Evolutionary conservation across 192 early-diverging fungal genomes (phyloP).

Genomic region (Linnemannia exigua): DNA sequence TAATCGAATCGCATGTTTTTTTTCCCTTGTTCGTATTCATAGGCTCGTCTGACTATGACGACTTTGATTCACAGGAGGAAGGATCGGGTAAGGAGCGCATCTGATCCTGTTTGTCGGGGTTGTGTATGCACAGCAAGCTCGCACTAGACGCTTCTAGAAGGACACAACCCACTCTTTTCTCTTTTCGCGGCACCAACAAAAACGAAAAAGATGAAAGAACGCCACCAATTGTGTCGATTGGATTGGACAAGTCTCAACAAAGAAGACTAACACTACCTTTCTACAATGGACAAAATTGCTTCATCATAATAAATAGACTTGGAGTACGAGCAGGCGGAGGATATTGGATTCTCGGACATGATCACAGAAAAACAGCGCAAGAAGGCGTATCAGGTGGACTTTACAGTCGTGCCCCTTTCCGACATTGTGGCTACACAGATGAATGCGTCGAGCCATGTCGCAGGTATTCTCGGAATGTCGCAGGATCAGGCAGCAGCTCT

Average conservation of each 20-base stretch:
- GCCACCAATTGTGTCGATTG: neutral
- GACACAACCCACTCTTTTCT: neutral
- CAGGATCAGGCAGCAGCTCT: conserved; percentile 80
- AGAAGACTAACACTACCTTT: neutral
- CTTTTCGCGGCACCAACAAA: neutral
- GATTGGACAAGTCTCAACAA: neutral
- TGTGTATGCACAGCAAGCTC: neutral
- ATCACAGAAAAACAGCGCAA: conserved; percentile 70
- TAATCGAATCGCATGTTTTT: neutral
- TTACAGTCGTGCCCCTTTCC: conserved; percentile 68
- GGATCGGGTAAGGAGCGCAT: conserved; percentile 34
- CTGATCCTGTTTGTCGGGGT: neutral
- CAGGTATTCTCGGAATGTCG: conserved; percentile 76
- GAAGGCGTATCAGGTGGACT: conserved; percentile 85
- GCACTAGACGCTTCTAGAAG: conserved; percentile 1
- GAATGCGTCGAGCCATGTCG: conserved; percentile 78
- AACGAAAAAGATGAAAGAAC: neutral
- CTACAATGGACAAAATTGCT: neutral
- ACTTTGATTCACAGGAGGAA: conserved; percentile 41
- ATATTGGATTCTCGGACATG: conserved; percentile 70
- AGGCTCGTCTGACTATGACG: conserved; percentile 51
- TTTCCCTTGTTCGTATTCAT: neutral
- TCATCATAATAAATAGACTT: conserved; percentile 21
- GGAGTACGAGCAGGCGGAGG: conserved; percentile 69
- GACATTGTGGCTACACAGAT: conserved; percentile 76